Base-by-base conservation (phyloP, 2,329 filamentous ascomycete species). In the Scedosporium minutisporum region DNA sequence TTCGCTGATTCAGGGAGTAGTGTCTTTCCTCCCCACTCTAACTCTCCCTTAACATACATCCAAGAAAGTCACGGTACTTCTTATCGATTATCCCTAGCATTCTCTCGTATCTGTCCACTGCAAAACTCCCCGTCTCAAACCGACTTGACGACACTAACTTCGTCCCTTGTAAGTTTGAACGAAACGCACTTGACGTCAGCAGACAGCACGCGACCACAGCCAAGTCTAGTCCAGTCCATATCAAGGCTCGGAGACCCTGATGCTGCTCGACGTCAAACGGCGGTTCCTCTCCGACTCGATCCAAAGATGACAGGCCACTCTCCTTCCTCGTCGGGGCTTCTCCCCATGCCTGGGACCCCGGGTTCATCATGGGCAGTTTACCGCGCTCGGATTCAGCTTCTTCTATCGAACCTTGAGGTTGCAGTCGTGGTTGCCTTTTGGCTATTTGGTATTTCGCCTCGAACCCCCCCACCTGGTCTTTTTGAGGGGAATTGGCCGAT, bases 341-440 rank as follows among this genome's bases (percentile, higher is more conserved):
- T 87, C 27, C 84, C 83, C 42, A 76, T 87, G 70, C 84, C 84
- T 7, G 83, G 84, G 14, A 75, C 81, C 29, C 79, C 82, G 2
- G 77, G 80, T 0, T 82, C 90, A 3, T 90, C 89, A 58, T 93
- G 90, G 88, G 82, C 85, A n/a, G 73, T 85, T 63, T 93, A 90
- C 74, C 80, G 81, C 64, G 85, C 87, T 27, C 85, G 90, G 42
- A 70, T 95, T 27, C 78, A 76, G 59, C 77, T 81, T 21, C 69
- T 89, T 57, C 85, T 95, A 63, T 81, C 81, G 33, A 87, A 87
- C 63, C 83, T 86, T 58, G 87, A 96, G 69, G 81, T 82, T 1
- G 80, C 87, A 60, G 90, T 96, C 16, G 81, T 91, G 63, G 71
- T 87, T 60, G 90, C 93, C 29, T 97, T 97, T 71, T 97, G 93